Percentiles rank a stretch among this genome's conserved stretches.
Evolutionary conservation across 306 rosid species (phyloP).

Genomic region (Nissolia schottii): DNA sequence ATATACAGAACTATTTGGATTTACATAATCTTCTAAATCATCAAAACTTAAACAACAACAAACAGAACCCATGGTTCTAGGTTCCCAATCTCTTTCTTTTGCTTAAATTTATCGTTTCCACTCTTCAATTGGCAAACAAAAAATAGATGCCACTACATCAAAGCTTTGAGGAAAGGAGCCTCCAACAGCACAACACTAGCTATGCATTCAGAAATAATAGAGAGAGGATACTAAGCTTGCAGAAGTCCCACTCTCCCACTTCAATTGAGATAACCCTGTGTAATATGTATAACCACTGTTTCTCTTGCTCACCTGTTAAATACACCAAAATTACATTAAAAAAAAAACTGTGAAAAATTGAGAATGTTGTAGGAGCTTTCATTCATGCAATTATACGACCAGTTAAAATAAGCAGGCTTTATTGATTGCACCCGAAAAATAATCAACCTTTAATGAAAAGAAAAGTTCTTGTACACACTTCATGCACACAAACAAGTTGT

Average conservation of each 20-base stretch:
- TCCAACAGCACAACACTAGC: slow-evolving; percentile 26
- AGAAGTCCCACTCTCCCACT: slow-evolving; percentile 59
- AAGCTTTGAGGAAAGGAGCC: slow-evolving; percentile 21
- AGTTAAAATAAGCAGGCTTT: slow-evolving; percentile 2
- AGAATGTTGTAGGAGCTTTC: slow-evolving; percentile 7
- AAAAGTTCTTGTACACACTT: background rate
- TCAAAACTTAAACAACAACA: slow-evolving; percentile 78
- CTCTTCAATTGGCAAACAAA: slow-evolving; percentile 33
- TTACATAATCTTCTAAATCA: slow-evolving; percentile 73
- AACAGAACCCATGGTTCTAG: slow-evolving; percentile 86
- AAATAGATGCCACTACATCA: slow-evolving; percentile 21
- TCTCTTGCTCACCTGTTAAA: slow-evolving; percentile 49
- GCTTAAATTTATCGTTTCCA: slow-evolving; percentile 21
- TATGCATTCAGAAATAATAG: slow-evolving; percentile 16
- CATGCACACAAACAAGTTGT: background rate
- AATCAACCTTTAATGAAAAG: background rate
- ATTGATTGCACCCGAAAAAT: background rate
- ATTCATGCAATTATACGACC: slow-evolving; percentile 10
- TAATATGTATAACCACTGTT: slow-evolving; percentile 1
- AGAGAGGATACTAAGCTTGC: slow-evolving; percentile 62
- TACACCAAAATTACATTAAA: slow-evolving; percentile 15
- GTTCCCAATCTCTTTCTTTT: slow-evolving; percentile 31
- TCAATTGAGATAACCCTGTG: slow-evolving; percentile 26
- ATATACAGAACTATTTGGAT: slow-evolving; percentile 68
- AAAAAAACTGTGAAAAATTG: slow-evolving; percentile 4